Conservation (phyloP, 345 rosid genomes). For the thale cress (Arabidopsis thaliana) region TAIR10.1 NC_003070.9:19751001-19751500, state of each 20-base stretch:
- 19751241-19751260: not conserved
- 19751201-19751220: not conserved
- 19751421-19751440: slow-evolving; percentile 18
- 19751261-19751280: not conserved
- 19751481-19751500: slow-evolving; percentile 53
- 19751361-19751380: slow-evolving; percentile 40
- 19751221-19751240: not conserved
- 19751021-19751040: not conserved
- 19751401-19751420: not conserved
- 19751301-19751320: not conserved
- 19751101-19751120: slow-evolving; percentile 5
- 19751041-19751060: not conserved
- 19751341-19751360: not conserved
- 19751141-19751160: slow-evolving; percentile 20
- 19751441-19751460: slow-evolving; percentile 31
- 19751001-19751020: not conserved
- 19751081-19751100: slow-evolving; percentile 1
- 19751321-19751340: not conserved
- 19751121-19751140: not conserved
- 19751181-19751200: slow-evolving; percentile 30
- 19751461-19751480: slow-evolving; percentile 52
- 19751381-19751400: slow-evolving; percentile 35
- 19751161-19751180: slow-evolving; percentile 30
- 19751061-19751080: not conserved
- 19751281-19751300: not conserved